phyloP scores from a whole-genome alignment of 192 early-diverging fungal species.

The Diversispora eburnea region DNA sequence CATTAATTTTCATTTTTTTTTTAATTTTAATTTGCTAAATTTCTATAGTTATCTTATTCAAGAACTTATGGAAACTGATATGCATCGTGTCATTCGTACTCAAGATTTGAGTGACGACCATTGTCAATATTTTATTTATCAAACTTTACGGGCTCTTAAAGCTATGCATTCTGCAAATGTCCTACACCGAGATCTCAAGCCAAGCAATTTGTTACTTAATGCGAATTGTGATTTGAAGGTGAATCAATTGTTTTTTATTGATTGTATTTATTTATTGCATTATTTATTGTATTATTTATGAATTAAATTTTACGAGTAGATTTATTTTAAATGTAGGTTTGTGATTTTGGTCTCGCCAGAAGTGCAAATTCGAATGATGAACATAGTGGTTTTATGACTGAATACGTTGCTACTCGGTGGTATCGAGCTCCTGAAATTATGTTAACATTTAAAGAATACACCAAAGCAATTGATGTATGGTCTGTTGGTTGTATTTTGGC shows the following conservation, averaged over 20 bases:
- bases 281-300: slow-evolving; percentile 7
- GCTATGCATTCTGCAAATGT: slow-evolving; percentile 99
- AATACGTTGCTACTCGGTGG: slow-evolving; percentile 94
- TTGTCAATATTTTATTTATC: slow-evolving; percentile 99
- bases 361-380: slow-evolving; percentile 79
- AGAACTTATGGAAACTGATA: slow-evolving; percentile 99
- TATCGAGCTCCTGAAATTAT: slow-evolving; percentile 95
- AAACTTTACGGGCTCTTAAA: slow-evolving; percentile 94
- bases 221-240: slow-evolving; percentile 89
- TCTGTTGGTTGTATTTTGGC: slow-evolving; percentile 87
- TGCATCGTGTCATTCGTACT: slow-evolving; percentile 94
- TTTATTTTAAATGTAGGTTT: slow-evolving; percentile 53
- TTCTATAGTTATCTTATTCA: slow-evolving; percentile 78
- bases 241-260: neutral
- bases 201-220: slow-evolving; percentile 84
- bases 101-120: slow-evolving; percentile 95
- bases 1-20: neutral
- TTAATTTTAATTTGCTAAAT: neutral
- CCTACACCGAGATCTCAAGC: slow-evolving; percentile 97
- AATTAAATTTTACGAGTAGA: neutral
- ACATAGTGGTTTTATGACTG: slow-evolving; percentile 89
- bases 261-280: neutral
- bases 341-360: slow-evolving; percentile 98
- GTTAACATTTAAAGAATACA: slow-evolving; percentile 96
- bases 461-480: slow-evolving; percentile 97